phyloP scores from a whole-genome alignment of 2,329 filamentous ascomycete genomes.

The Fusarium redolens region DNA sequence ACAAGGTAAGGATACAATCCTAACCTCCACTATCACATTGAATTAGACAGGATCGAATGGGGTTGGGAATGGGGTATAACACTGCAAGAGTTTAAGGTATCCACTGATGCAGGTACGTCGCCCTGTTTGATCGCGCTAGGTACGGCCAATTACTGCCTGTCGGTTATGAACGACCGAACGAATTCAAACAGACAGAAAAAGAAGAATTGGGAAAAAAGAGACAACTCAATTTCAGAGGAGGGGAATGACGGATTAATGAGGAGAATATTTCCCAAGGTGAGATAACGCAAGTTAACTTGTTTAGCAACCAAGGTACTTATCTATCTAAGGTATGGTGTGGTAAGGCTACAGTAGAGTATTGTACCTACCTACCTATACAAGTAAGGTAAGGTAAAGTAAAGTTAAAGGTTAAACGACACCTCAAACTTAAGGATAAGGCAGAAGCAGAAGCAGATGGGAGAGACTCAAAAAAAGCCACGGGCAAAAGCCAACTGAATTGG shows the following conservation, averaged over 20 bases:
- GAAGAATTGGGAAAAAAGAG: not conserved
- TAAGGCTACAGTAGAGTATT: not conserved
- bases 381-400: constrained; percentile 20
- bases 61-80: not conserved
- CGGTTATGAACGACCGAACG: constrained; percentile 24
- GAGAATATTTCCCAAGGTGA: constrained; percentile 13
- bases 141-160: constrained; percentile 33
- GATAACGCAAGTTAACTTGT: constrained; percentile 18
- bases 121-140: constrained; percentile 42
- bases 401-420: constrained; percentile 12
- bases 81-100: constrained; percentile 27
- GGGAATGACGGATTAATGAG: constrained; percentile 37
- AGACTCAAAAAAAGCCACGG: constrained; percentile 11
- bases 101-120: constrained; percentile 43
- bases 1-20: constrained; percentile 3
- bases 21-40: constrained; percentile 2
- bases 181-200: constrained; percentile 29
- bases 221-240: constrained; percentile 11
- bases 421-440: constrained; percentile 1
- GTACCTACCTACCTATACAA: constrained; percentile 7
- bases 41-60: not conserved
- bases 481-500: constrained; percentile 1
- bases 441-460: not conserved
- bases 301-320: not conserved
- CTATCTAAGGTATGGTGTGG: constrained; percentile 12